Evolutionary conservation across 805 yeast species (phyloP).

Genomic region (Wickerhamomyces subpelliculosus): DNA sequence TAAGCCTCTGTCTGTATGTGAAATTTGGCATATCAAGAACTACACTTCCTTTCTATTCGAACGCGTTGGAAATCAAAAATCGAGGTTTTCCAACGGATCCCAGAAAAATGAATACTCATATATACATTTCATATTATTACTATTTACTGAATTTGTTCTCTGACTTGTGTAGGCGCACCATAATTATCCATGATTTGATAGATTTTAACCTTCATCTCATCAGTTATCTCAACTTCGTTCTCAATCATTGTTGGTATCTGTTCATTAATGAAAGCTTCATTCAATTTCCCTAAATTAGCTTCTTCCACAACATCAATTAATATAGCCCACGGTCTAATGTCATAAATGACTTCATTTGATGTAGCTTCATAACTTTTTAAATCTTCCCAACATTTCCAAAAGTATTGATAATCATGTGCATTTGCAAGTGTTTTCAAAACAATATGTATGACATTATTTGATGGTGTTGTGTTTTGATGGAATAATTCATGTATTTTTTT

Average conservation of each 20-base stretch:
- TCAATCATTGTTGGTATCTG: slow-evolving; percentile 1
- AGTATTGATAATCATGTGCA: background rate
- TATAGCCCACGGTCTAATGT: background rate
- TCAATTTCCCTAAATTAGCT: background rate
- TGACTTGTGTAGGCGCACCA: background rate
- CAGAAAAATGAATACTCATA: no score
- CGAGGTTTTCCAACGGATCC: no score
- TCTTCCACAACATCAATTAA: background rate
- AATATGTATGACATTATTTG: background rate
- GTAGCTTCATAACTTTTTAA: background rate
- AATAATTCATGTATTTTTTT: background rate
- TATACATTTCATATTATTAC: background rate
- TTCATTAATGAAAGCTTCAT: slow-evolving; percentile 1
- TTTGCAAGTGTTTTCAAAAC: background rate
- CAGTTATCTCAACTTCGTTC: slow-evolving; percentile 7
- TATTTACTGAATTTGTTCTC: background rate
- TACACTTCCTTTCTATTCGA: no score
- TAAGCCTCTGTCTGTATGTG: no score
- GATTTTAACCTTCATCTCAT: slow-evolving; percentile 3
- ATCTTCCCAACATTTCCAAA: background rate
- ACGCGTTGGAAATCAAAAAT: no score
- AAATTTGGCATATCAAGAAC: no score
- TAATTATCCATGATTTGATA: background rate
- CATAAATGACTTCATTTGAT: background rate
- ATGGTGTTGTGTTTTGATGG: background rate